Conservation (phyloP, 768 basidiomycete species). For the Lentinula raphanica region DNA sequence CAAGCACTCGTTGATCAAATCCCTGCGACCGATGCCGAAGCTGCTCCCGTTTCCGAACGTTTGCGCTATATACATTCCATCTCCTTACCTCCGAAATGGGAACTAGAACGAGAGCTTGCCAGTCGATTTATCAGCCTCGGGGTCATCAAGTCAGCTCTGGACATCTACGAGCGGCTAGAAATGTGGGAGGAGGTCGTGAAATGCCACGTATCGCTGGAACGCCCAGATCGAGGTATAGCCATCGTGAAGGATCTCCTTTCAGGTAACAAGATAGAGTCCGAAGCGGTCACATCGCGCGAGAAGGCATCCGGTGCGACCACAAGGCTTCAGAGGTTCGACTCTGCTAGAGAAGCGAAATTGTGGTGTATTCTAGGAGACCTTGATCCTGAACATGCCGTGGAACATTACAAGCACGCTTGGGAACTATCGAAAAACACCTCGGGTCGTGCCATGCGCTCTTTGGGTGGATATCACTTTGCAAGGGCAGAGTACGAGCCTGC, state of each 20-base stretch:
- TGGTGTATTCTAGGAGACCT: constrained; percentile 96
- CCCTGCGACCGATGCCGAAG: constrained; percentile 73
- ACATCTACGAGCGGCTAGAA: constrained; percentile 90
- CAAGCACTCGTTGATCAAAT: constrained; percentile 96
- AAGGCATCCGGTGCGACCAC: constrained; percentile 42
- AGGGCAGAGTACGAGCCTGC: constrained; percentile 58
- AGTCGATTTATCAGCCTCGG: constrained; percentile 78
- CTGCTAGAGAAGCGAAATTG: constrained; percentile 78
- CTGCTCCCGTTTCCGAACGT: constrained; percentile 53
- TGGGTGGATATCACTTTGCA: constrained; percentile 81
- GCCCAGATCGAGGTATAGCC: constrained; percentile 67
- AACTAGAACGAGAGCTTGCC: constrained; percentile 88
- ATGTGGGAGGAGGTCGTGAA: constrained; percentile 98
- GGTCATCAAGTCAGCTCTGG: constrained; percentile 84
- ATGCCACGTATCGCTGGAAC: constrained; percentile 81
- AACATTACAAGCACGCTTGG: constrained; percentile 86
- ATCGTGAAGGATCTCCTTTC: constrained; percentile 85
- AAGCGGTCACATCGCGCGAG: constrained; percentile 57
- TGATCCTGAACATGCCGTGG: constrained; percentile 60
- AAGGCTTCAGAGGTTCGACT: constrained; percentile 30
- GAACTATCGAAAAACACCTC: constrained; percentile 71
- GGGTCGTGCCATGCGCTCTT: constrained; percentile 84
- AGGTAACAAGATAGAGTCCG: constrained; percentile 80
- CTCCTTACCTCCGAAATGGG: constrained; percentile 87
- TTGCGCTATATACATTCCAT: constrained; percentile 77